Percentiles rank a stretch among this genome's conserved stretches.
phyloP scores from a whole-genome alignment of 306 rosid genomes.

The Lathyrus tuberosus region DNA sequence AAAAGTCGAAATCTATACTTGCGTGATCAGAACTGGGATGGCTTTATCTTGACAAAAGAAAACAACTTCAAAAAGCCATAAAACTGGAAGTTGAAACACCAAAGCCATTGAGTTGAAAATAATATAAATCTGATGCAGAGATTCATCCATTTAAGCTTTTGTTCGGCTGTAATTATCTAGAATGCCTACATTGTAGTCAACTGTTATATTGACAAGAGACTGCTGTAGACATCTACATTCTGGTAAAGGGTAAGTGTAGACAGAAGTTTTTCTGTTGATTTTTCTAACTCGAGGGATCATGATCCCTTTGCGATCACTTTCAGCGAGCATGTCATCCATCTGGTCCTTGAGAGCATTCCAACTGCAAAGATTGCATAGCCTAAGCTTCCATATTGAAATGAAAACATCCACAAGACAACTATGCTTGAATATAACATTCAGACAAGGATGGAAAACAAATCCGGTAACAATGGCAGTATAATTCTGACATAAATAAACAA shows the following conservation, averaged over 20 bases:
- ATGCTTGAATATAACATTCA: constrained; percentile 24
- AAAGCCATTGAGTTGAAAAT: constrained; percentile 21
- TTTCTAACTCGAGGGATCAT: constrained; percentile 88
- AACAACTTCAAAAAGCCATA: constrained; percentile 36
- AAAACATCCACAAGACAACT: constrained; percentile 1
- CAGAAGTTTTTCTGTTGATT: constrained; percentile 85
- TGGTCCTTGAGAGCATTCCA: constrained; percentile 81
- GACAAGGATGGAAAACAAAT: constrained; percentile 8
- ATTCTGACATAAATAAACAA: constrained; percentile 32
- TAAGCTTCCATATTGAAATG: constrained; percentile 20
- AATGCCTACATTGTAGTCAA: constrained; percentile 37
- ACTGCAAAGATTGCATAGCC: constrained; percentile 52
- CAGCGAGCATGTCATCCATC: constrained; percentile 84
- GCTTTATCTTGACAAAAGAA: constrained; percentile 42
- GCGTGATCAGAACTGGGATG: constrained; percentile 39
- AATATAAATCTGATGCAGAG: constrained; percentile 21
- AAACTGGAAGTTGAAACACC: constrained; percentile 37
- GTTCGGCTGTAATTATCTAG: constrained; percentile 38
- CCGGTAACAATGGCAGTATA: constrained; percentile 5
- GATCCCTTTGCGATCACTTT: constrained; percentile 91
- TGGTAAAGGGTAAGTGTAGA: constrained; percentile 88
- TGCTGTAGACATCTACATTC: constrained; percentile 90
- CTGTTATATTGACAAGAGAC: constrained; percentile 41
- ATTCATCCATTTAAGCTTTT: constrained; percentile 37
- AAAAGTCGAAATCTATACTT: constrained; percentile 25